Base-by-base conservation (phyloP, 768 basidiomycete species). In the Boletus reticulatus region DNA sequence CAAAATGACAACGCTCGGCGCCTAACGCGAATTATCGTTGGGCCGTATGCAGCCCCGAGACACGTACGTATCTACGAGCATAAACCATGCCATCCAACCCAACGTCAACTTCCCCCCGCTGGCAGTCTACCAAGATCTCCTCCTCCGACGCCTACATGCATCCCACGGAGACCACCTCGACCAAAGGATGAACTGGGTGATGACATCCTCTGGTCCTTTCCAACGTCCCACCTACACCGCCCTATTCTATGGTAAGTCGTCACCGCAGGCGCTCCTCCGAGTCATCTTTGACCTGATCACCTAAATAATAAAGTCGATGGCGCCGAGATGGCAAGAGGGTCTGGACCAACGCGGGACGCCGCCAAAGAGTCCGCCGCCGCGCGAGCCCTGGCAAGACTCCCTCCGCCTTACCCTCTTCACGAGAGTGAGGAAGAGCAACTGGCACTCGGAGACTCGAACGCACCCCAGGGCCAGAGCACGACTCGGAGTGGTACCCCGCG, bases 331-430 rank as follows among this genome's bases (percentile, higher is more conserved):
- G 50, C 43, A 0, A 57, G 52, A 37, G 56, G 61, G 19, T 48
- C 47, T 4, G 60, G 60, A 6, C 61, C 61, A 16, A 50, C 53
- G 3, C 49, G 48, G 4, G 27, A 19, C 7, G 43, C 53, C n/a
- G 55, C 61, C 4, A 48, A 37, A 24, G 59, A 61, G 37, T 61
- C 59, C 16, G 46, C 59, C 11, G 61, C 60, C 4, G 61, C 60
- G 3, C 51, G 61, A 43, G 56, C 56, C 6, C 45, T 52, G 5
- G 42, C 60, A 19, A 48, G 43, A 14, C 19, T 61, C 29, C 29
- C 29, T 29, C 29, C 27, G 10, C 59, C 60, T 4, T 6, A 2
- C 17, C 16, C 48, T 20, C 36, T 29, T 17, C 17, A 14, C 38
- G 17, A 17, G 11, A 16, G 8, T 4, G 16, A 7, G 6, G 22